Conservation (phyloP, 805 yeast species). For the Suhomyces sp. region DNA sequence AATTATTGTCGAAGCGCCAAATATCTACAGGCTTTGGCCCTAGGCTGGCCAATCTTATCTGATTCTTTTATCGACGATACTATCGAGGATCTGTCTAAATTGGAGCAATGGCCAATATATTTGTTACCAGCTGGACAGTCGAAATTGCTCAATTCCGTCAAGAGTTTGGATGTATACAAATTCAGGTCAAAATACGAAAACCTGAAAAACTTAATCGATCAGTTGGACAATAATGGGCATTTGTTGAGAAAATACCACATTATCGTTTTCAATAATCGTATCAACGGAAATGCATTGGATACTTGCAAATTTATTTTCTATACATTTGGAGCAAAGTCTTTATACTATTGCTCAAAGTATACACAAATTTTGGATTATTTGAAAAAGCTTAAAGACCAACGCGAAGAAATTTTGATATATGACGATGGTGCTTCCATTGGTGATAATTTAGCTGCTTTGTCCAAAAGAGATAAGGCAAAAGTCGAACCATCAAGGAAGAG, state of each 20-base stretch:
- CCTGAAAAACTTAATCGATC: conserved; percentile 35
- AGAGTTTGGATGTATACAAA: conserved; percentile 48
- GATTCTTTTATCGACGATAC: conserved; percentile 56
- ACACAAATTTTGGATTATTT: conserved; percentile 10
- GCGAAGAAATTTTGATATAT: conserved; percentile 24
- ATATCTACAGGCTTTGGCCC: conserved; percentile 70
- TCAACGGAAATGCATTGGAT: conserved; percentile 26
- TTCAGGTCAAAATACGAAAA: conserved; percentile 40
- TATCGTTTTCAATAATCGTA: conserved; percentile 33
- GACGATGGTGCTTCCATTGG: conserved; percentile 19
- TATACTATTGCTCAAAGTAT: conserved; percentile 11
- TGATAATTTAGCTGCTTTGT: conserved; percentile 1
- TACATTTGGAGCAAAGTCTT: conserved; percentile 43
- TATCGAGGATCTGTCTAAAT: conserved; percentile 24
- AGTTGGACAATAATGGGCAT: conserved; percentile 39
- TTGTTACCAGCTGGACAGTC: conserved; percentile 75
- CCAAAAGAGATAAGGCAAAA: no score
- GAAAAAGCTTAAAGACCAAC: conserved; percentile 6
- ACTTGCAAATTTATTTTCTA: conserved; percentile 45
- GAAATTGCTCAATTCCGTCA: conserved; percentile 38
- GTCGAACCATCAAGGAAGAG: conserved; percentile 1
- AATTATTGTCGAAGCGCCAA: conserved; percentile 65
- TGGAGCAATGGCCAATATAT: conserved; percentile 50
- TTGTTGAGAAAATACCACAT: conserved; percentile 34
- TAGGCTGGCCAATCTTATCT: conserved; percentile 85